phyloP scores from a whole-genome alignment of 148 eudicot species.

The Cornus suecica region DNA sequence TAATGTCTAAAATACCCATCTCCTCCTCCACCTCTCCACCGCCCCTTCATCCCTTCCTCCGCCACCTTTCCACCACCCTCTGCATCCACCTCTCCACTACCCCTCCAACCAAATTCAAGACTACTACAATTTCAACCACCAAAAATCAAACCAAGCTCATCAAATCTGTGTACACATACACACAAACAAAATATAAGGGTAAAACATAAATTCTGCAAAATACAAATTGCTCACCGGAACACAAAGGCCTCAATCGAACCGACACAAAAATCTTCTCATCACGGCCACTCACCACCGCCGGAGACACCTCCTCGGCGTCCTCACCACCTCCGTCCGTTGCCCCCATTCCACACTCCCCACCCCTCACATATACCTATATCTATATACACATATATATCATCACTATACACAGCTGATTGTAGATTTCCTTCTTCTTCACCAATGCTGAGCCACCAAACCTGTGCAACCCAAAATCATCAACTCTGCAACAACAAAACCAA shows the following conservation, averaged over 20 bases:
- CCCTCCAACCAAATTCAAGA: too few species aligned
- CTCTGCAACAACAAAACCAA: slow-evolving; percentile 9
- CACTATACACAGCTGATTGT: background rate
- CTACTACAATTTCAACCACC: too few species aligned
- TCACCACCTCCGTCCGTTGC: slow-evolving; percentile 32
- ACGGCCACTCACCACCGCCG: slow-evolving; percentile 19
- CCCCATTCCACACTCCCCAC: slow-evolving; percentile 22
- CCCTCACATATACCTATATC: background rate
- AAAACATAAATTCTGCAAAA: too few species aligned
- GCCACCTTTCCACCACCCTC: too few species aligned
- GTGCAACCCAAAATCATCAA: background rate
- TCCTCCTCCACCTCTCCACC: too few species aligned
- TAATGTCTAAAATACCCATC: too few species aligned
- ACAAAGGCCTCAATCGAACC: slow-evolving; percentile 89
- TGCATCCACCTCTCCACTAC: too few species aligned
- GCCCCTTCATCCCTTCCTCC: too few species aligned
- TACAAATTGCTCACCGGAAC: too few species aligned
- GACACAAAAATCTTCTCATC: slow-evolving; percentile 79
- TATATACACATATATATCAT: background rate
- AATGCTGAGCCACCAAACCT: background rate
- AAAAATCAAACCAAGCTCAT: too few species aligned
- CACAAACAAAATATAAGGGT: too few species aligned
- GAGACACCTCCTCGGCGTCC: slow-evolving; percentile 17
- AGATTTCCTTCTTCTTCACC: slow-evolving; percentile 1
- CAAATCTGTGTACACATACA: too few species aligned